Evolutionary conservation across 768 basidiomycete species (phyloP).

Genomic region (Tulasnella sp.): DNA sequence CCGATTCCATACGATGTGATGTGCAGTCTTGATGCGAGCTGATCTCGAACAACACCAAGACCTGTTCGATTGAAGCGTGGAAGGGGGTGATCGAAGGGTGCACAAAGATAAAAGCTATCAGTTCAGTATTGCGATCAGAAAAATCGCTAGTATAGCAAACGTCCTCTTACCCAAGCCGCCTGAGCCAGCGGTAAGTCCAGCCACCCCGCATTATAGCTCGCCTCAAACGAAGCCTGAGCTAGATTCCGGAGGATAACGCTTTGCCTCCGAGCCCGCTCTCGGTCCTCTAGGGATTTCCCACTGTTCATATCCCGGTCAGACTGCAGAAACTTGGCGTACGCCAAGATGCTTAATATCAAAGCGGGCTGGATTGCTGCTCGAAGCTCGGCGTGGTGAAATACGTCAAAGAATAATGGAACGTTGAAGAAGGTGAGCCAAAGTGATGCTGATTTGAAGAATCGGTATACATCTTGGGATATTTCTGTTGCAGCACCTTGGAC

Average conservation of each 20-base stretch:
- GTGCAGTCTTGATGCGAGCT: conserved; percentile 13
- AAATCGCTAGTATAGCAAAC: background rate
- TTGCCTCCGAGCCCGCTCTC: background rate
- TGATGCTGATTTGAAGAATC: conserved; percentile 5
- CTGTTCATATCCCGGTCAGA: conserved; percentile 1
- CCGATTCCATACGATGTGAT: background rate
- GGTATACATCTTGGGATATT: background rate
- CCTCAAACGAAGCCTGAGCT: conserved; percentile 13
- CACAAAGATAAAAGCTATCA: no score
- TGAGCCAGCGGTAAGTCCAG: conserved; percentile 13
- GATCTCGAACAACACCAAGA: conserved; percentile 15
- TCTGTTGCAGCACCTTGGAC: background rate
- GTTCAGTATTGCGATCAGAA: background rate
- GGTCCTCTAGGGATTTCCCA: background rate
- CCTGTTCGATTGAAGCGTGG: background rate
- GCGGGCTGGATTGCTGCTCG: conserved; percentile 12
- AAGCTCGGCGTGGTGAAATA: conserved; percentile 12
- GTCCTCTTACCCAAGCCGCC: conserved; percentile 14
- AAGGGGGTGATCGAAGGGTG: no score
- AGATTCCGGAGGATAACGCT: conserved; percentile 7
- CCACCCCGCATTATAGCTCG: conserved; percentile 15
- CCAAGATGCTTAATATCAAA: conserved; percentile 12
- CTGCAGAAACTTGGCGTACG: conserved; percentile 14
- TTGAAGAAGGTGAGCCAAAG: conserved; percentile 17
- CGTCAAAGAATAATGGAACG: conserved; percentile 15